These are phyloP conservation scores for Rhodotorula sp. DNA, from an alignment of 1,284 basidiomycete genomes.

Conservation along the genomic window DNA sequence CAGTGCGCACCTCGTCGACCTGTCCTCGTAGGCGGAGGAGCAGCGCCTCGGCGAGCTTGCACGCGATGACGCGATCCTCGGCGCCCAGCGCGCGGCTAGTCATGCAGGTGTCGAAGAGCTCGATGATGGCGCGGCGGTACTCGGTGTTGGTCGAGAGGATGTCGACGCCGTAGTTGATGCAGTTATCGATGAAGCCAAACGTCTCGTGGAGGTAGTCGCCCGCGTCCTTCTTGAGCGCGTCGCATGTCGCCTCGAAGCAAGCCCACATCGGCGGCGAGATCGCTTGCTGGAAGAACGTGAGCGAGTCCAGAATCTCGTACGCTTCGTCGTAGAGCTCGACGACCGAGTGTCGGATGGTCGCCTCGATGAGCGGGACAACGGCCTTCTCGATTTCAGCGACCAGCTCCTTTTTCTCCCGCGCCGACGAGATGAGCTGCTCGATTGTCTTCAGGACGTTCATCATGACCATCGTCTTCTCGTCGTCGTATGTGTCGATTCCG, in stretches of 20 bases:
- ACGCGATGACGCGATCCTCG: constrained; percentile 76
- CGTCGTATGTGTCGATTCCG: constrained; percentile 31
- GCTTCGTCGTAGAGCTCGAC: constrained; percentile 77
- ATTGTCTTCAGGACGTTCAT: constrained; percentile 53
- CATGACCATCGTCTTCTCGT: constrained; percentile 44
- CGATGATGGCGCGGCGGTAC: constrained; percentile 75
- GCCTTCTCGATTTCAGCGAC: constrained; percentile 76
- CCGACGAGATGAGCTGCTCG: constrained; percentile 58
- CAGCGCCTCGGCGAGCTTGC: constrained; percentile 78
- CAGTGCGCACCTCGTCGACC: constrained; percentile 65
- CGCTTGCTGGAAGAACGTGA: constrained; percentile 76
- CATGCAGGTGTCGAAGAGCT: constrained; percentile 78
- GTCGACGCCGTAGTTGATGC: constrained; percentile 78
- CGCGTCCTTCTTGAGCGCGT: background rate
- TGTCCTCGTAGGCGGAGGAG: constrained; percentile 74
- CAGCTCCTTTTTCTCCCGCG: constrained; percentile 73
- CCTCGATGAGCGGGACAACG: constrained; percentile 72
- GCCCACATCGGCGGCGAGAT: constrained; percentile 83
- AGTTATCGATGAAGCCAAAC: constrained; percentile 85
- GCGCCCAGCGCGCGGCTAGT: constrained; percentile 72
- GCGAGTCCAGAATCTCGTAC: constrained; percentile 78
- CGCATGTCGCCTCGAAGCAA: constrained; percentile 68
- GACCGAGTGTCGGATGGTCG: constrained; percentile 60
- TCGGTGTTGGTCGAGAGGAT: constrained; percentile 69
- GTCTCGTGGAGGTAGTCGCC: constrained; percentile 62